Evolutionary conservation across 768 basidiomycete species (phyloP).

Genomic region (Lactarius indigo): DNA sequence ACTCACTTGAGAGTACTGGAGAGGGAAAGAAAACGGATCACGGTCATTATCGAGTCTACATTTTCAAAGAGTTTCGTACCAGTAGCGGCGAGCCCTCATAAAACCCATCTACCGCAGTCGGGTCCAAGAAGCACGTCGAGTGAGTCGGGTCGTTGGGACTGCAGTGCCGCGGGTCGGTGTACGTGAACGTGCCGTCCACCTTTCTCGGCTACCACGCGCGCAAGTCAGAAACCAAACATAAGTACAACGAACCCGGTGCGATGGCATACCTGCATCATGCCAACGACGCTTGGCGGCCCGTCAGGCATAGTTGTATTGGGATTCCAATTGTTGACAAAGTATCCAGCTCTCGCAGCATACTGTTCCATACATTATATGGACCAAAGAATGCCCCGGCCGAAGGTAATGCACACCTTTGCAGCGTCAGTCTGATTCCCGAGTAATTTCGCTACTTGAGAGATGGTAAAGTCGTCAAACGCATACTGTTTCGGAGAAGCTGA

Average conservation of each 20-base stretch:
- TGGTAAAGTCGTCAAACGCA: conserved; percentile 60
- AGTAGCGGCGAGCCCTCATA: conserved; percentile 63
- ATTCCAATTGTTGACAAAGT: conserved; percentile 61
- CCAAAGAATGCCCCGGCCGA: not conserved
- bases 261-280: conserved; percentile 56
- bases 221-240: not conserved
- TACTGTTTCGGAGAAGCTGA: conserved; percentile 36
- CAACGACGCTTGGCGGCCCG: conserved; percentile 40
- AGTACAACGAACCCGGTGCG: not conserved
- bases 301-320: conserved; percentile 50
- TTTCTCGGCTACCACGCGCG: conserved; percentile 44
- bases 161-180: conserved; percentile 64
- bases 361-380: conserved; percentile 25
- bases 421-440: conserved; percentile 49
- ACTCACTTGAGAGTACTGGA: not conserved
- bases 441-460: conserved; percentile 58
- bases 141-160: conserved; percentile 56
- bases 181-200: conserved; percentile 55
- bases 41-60: not conserved
- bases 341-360: conserved; percentile 53
- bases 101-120: conserved; percentile 55
- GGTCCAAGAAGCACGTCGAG: conserved; percentile 59
- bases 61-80: conserved; percentile 35
- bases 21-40: not conserved
- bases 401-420: conserved; percentile 40